A percentile compares a stretch with the other conserved stretches of the same genome.
Evolutionary conservation across 2,329 filamentous ascomycete species (phyloP).

Genomic region (Zelopaecilomyces penicillatus): DNA sequence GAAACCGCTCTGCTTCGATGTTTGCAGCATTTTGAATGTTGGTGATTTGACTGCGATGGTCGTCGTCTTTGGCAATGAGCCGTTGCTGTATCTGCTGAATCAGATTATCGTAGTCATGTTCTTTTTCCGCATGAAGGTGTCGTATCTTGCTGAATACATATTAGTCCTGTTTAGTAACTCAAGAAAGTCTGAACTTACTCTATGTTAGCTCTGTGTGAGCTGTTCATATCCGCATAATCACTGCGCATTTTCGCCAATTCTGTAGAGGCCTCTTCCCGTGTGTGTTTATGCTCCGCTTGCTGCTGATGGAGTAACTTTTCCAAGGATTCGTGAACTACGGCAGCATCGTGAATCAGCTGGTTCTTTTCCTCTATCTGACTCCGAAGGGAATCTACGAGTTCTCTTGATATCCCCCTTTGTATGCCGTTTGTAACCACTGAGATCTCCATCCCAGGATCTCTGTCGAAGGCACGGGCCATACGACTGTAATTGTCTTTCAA

Average conservation of each 20-base stretch:
- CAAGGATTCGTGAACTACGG: conserved; percentile 37
- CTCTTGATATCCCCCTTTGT: conserved; percentile 85
- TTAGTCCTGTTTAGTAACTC: conserved; percentile 6
- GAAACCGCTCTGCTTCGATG: conserved; percentile 40
- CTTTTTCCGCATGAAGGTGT: conserved; percentile 19
- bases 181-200: conserved; percentile 28
- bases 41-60: conserved; percentile 30
- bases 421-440: conserved; percentile 70
- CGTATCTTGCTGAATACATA: conserved; percentile 21
- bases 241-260: conserved; percentile 23
- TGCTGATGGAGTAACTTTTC: conserved; percentile 59
- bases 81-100: conserved; percentile 12
- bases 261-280: conserved; percentile 44
- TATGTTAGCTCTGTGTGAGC: conserved; percentile 37
- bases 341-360: conserved; percentile 37
- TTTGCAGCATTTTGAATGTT: conserved; percentile 40
- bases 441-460: conserved; percentile 81
- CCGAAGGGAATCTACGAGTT: conserved; percentile 79
- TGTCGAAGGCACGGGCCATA: conserved; percentile 74
- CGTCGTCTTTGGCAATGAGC: conserved; percentile 15
- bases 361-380: conserved; percentile 68
- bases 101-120: conserved; percentile 16
- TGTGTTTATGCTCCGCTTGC: conserved; percentile 60
- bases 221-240: conserved; percentile 16
- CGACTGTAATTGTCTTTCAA: conserved; percentile 94